Evolutionary conservation across 2,329 filamentous ascomycete species (phyloP), one percentile per base, ranked within the genome.

Genomic region (Ophiostoma australiae): DNA sequence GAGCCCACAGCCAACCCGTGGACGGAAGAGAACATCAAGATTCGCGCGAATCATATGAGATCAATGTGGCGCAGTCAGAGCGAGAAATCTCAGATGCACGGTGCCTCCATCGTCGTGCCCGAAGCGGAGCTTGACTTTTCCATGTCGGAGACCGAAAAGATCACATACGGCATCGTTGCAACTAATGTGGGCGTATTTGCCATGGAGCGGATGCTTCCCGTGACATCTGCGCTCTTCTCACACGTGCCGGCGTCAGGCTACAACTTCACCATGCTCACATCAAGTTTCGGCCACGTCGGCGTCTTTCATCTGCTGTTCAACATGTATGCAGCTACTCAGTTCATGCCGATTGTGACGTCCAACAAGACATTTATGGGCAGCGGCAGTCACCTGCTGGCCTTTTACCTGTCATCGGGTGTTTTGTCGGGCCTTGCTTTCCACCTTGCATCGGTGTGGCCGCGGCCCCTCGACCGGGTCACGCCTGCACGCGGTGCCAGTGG

Each of bases 201-300:
- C 1, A 39, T 75, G 48, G 73, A 74, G 70, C 35, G 69, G 65
- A 23, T 73, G 35, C 39, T 73, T 6, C 75, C 76, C 5, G 20
- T n/a, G 1, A 33, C 70, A 7, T 58, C 70, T 4, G n/a, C 65
- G 48, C 63, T 69, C n/a, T 74, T 76, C n/a, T 73, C 74, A 15
- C 75, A 76, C 70, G 33, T 74, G 48, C 73, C 75, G 1, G 72
- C 71, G 1, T 67, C 65, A 3, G 52, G 68, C 39, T 15, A 27
- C 61, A 73, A 75, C 70, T 75, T 74, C n/a, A 78, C 76, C 5
- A 48, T 78, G 35, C 71, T 80, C 33, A 76, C 76, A 1, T 76
- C 76, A n/a, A 74, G 75, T 0, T 79, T 80, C 70, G 75, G 76
- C 35, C 78, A 80, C 68, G 71, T 66, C 8, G 76, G 74, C 33